These are phyloP conservation scores for Globisporangium iwayamae DNA, from an alignment of 352 stramenopile species.

Conservation along the genomic window DNA sequence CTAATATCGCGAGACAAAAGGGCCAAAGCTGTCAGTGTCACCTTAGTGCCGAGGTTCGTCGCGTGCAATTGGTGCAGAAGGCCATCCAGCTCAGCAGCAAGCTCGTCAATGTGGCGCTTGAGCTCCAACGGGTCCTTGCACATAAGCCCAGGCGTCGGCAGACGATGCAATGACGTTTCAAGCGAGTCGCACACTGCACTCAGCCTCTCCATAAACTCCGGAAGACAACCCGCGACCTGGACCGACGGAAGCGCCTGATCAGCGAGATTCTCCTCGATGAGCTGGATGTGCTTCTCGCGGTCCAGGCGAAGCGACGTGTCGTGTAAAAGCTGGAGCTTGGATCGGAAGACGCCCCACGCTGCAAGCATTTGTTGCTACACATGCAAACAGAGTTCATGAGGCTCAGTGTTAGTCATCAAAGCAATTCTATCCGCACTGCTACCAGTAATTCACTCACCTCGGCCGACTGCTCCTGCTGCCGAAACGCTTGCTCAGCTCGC, in stretches of 20 bases:
- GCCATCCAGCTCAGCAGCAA: constrained; percentile 25
- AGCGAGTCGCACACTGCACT: constrained; percentile 25
- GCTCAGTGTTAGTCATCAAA: not conserved
- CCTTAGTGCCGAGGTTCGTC: constrained; percentile 20
- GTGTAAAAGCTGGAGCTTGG: constrained; percentile 50
- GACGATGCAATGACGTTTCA: constrained; percentile 30
- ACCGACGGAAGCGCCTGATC: constrained; percentile 25
- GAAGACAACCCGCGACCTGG: constrained; percentile 21
- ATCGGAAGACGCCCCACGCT: constrained; percentile 38
- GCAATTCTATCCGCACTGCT: not conserved
- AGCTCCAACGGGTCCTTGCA: constrained; percentile 25
- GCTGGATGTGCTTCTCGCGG: constrained; percentile 26
- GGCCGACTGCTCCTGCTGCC: constrained; percentile 37
- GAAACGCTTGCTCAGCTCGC: constrained; percentile 32
- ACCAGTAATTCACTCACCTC: constrained; percentile 26
- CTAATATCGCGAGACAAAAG: too few species aligned
- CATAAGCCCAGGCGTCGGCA: constrained; percentile 27
- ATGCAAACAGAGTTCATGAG: not conserved
- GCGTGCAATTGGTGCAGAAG: constrained; percentile 26
- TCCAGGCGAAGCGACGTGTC: constrained; percentile 37
- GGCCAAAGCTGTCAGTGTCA: not conserved
- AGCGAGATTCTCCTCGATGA: constrained; percentile 23
- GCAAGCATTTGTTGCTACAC: constrained; percentile 41
- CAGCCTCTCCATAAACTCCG: constrained; percentile 19
- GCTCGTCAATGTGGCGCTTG: constrained; percentile 26